These are phyloP conservation scores for Salix udensis DNA, from an alignment of 345 rosid genomes.

Conservation along the genomic window DNA sequence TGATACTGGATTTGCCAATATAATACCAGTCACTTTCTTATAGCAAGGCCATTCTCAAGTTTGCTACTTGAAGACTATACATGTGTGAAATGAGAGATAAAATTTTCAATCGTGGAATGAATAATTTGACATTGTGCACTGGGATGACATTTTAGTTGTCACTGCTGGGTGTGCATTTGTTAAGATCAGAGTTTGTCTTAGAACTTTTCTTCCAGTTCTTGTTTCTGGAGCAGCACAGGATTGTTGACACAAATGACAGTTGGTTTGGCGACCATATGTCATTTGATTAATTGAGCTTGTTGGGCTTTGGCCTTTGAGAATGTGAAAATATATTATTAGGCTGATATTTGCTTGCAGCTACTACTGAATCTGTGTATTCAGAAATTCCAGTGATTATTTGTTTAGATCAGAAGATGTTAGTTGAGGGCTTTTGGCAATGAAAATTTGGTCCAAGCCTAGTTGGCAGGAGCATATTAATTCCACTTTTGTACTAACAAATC, in stretches of 20 bases:
- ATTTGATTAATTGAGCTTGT: neutral
- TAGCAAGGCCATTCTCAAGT: neutral
- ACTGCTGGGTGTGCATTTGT: too few species aligned
- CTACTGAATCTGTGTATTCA: neutral
- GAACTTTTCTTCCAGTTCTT: neutral
- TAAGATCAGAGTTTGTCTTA: too few species aligned
- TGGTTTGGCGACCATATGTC: neutral
- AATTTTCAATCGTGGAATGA: neutral
- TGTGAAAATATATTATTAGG: neutral
- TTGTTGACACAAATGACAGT: neutral
- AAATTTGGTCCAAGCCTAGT: too few species aligned
- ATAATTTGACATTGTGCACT: neutral
- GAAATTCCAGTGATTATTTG: neutral
- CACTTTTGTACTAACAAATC: too few species aligned
- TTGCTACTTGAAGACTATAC: neutral
- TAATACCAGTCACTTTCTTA: neutral
- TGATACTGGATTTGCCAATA: conserved; percentile 7
- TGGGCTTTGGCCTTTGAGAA: neutral
- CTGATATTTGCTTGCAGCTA: neutral
- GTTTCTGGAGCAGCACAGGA: neutral
- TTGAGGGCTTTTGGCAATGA: too few species aligned
- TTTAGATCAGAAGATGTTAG: neutral
- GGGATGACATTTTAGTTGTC: neutral
- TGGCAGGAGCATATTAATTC: too few species aligned
- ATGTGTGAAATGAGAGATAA: neutral